Base-by-base conservation (phyloP, 2,329 filamentous ascomycete genomes). In the Aspergillus candidus region DNA sequence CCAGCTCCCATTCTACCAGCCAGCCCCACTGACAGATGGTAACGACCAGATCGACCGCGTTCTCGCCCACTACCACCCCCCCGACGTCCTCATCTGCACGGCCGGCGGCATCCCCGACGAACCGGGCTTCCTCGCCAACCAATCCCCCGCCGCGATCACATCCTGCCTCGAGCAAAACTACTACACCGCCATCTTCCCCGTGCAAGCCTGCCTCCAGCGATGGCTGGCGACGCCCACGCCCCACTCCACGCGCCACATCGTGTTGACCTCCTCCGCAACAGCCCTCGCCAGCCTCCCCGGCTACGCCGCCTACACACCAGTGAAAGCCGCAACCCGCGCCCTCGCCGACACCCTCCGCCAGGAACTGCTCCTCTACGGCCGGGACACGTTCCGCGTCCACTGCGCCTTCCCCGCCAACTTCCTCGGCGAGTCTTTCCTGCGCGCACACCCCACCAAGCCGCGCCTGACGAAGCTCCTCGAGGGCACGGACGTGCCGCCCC, bases 81-180 rank as follows among this genome's bases (percentile, higher is more conserved):
- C 50, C 11, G 38, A 44, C 33, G 40, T 44, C 31, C 51, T 55
- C 14, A 44, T 52, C 35, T 55, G 52, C 38, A 41, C 43, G 11
- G 52, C 52, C 3, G 54, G 54, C 13, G 51, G 54, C 6, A 46
- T 46, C 0, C 33, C 46, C 15, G 41, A 39, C 7, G 43, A 56
- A 35, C 18, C 54, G 2, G 54, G 54, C 7, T 52, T 54, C 32
- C 47, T 56, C 11, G 49, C 45, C 14, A 47, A 52, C 34, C 50
- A 54, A 12, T 18, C 46, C 4, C 38, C 54, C 1, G 29, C 40
- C 1, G 30, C 40, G 2, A 48, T 56, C 15, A 42, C 35, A 6
- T 30, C 36, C 13, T 55, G 51, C 46, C 38, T 51, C 33, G 43
- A 45, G 11, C 13, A 13, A 7, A 47, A 51, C n/a, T 51, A 49